Conservation (phyloP, 768 basidiomycete genomes). For the Tricholoma terreum region DNA sequence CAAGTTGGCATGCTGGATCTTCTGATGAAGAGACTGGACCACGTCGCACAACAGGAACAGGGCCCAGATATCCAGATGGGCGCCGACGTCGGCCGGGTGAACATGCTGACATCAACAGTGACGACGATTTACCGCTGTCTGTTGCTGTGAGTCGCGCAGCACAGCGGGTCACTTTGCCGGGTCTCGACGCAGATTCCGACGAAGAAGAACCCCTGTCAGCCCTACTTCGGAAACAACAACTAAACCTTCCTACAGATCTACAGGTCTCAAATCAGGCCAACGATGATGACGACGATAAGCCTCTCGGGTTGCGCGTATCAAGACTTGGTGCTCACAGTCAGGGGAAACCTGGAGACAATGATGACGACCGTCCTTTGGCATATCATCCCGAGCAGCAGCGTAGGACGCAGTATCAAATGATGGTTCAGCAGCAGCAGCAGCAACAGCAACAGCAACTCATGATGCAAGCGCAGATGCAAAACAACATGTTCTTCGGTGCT, state of each 20-base stretch:
- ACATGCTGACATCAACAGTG: constrained; percentile 51
- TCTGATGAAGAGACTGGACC: constrained; percentile 67
- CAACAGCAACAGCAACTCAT: constrained; percentile 65
- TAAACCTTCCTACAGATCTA: constrained; percentile 38
- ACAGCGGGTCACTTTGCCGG: constrained; percentile 36
- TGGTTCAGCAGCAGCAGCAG: constrained; percentile 48
- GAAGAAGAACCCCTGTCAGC: constrained; percentile 71
- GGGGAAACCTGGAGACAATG: constrained; percentile 39
- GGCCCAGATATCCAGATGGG: constrained; percentile 47
- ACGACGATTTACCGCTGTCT: constrained; percentile 78
- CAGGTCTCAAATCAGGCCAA: constrained; percentile 27
- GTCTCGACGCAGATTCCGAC: constrained; percentile 47
- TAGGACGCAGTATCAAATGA: constrained; percentile 61
- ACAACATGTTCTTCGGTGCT: constrained; percentile 67
- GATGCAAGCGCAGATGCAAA: constrained; percentile 76
- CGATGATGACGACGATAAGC: constrained; percentile 68
- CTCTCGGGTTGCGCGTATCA: constrained; percentile 68
- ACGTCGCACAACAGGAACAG: constrained; percentile 56
- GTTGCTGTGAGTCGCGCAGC: constrained; percentile 56
- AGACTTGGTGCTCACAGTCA: constrained; percentile 32
- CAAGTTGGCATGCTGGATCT: constrained; percentile 50
- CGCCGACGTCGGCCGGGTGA: constrained; percentile 13
- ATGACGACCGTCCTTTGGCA: constrained; percentile 70
- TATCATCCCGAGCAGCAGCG: constrained; percentile 80
- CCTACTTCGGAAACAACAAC: constrained; percentile 47